Conservation (phyloP, 345 rosid species). For the Eucalyptus erythrocorys region DNA sequence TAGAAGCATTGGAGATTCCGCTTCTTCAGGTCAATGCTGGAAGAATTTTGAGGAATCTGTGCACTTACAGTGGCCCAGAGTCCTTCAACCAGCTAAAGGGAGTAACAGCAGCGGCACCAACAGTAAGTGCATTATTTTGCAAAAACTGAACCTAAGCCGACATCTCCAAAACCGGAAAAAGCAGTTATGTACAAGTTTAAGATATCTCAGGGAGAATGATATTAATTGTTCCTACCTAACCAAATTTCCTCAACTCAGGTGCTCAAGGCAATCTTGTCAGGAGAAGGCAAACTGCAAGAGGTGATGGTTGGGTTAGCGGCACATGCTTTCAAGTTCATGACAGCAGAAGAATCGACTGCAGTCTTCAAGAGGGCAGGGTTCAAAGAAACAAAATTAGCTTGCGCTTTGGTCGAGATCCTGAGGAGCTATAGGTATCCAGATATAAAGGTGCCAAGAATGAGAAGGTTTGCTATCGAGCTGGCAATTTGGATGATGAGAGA, state of each 20-base stretch:
- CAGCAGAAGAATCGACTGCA: constrained; percentile 24
- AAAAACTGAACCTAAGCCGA: background rate
- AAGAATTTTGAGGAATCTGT: constrained; percentile 54
- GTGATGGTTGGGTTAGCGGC: constrained; percentile 61
- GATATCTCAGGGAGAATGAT: too few relatives aligned
- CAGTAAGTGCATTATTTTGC: constrained; percentile 20
- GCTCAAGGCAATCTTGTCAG: constrained; percentile 45
- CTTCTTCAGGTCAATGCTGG: constrained; percentile 47
- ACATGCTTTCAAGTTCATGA: constrained; percentile 46
- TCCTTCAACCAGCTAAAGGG: constrained; percentile 33
- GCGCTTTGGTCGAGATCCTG: constrained; percentile 29
- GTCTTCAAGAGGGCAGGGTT: constrained; percentile 28
- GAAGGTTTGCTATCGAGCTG: constrained; percentile 62
- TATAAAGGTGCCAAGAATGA: constrained; percentile 45
- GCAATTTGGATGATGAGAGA: constrained; percentile 69
- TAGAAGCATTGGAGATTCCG: constrained; percentile 33
- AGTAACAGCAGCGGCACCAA: constrained; percentile 45
- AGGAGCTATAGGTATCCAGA: constrained; percentile 32
- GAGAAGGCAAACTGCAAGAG: constrained; percentile 61
- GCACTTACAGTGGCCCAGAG: constrained; percentile 28
- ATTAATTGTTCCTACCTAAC: too few relatives aligned
- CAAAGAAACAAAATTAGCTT: constrained; percentile 22
- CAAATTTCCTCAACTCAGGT: constrained; percentile 25
- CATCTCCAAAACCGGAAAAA: too few relatives aligned
- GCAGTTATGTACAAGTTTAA: too few relatives aligned